Percentiles rank a stretch among this genome's conserved stretches.
Evolutionary conservation across 2,329 filamentous ascomycete genomes (phyloP).

Genomic region (Epichloe gansuensis): DNA sequence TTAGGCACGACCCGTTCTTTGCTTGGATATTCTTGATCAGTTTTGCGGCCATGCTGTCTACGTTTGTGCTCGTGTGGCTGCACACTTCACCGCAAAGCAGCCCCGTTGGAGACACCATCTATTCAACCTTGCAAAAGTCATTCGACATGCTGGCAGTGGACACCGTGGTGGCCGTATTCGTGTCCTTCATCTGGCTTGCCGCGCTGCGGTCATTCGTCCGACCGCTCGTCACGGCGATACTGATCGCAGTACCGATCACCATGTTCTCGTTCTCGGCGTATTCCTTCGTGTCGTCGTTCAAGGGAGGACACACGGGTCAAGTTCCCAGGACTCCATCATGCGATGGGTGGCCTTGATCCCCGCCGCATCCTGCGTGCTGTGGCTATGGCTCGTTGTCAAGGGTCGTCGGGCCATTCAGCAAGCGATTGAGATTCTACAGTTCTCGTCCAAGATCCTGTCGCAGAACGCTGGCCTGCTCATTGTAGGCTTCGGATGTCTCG

Average conservation of each 20-base stretch:
- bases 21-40: constrained; percentile 80
- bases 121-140: constrained; percentile 74
- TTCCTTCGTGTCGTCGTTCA: constrained; percentile 80
- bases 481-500: constrained; percentile 70
- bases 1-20: constrained; percentile 82
- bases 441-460: constrained; percentile 75
- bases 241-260: constrained; percentile 75
- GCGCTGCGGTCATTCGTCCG: constrained; percentile 78
- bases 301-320: constrained; percentile 59
- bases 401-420: constrained; percentile 70
- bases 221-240: constrained; percentile 66
- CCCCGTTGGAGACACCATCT: constrained; percentile 84
- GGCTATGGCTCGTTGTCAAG: constrained; percentile 74
- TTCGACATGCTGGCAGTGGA: constrained; percentile 85
- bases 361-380: constrained; percentile 57
- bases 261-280: constrained; percentile 86
- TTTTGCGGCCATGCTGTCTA: constrained; percentile 72
- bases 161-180: constrained; percentile 77
- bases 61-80: constrained; percentile 79
- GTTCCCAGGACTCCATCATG: constrained; percentile 81
- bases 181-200: constrained; percentile 84
- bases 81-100: constrained; percentile 66
- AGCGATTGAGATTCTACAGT: constrained; percentile 82
- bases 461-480: constrained; percentile 73
- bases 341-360: constrained; percentile 75